These are phyloP conservation scores for Aciculoconidium aculeatum DNA, from an alignment of 805 yeast species.

Conservation along the genomic window DNA sequence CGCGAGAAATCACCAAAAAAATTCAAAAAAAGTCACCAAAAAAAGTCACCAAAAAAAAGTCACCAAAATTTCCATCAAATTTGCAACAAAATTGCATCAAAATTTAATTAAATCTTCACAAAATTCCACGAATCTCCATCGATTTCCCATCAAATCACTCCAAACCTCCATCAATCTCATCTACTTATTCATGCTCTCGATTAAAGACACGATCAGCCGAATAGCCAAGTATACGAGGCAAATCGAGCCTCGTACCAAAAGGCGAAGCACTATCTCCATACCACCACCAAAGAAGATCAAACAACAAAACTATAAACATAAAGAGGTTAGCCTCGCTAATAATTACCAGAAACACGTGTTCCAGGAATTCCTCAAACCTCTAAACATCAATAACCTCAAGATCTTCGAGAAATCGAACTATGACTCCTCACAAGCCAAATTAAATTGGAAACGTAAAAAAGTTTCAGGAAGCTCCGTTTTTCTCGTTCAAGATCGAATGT, in stretches of 20 bases:
- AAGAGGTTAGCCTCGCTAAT: too few relatives aligned
- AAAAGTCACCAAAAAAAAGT: too few relatives aligned
- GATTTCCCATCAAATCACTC: too few relatives aligned
- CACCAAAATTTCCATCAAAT: slow-evolving; percentile 3
- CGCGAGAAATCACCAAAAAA: too few relatives aligned
- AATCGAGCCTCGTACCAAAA: slow-evolving; percentile 14
- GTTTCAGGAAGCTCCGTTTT: slow-evolving; percentile 16
- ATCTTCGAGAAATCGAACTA: slow-evolving; percentile 19
- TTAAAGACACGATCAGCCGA: slow-evolving; percentile 29
- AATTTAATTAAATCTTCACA: too few relatives aligned
- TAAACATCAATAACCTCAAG: slow-evolving; percentile 29
- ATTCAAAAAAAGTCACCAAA: too few relatives aligned
- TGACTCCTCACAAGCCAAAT: slow-evolving; percentile 18
- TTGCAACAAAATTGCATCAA: slow-evolving; percentile 4
- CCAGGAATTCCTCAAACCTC: slow-evolving; percentile 30
- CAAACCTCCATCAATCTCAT: too few relatives aligned
- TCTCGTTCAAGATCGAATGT: slow-evolving; percentile 23
- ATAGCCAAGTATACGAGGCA: slow-evolving; percentile 27
- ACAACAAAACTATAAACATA: slow-evolving; percentile 1
- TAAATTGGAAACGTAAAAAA: slow-evolving; percentile 20
- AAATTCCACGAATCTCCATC: too few relatives aligned
- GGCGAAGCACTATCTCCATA: slow-evolving; percentile 1
- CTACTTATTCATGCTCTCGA: slow-evolving; percentile 31
- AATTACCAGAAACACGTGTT: slow-evolving; percentile 18
- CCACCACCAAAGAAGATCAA: slow-evolving; percentile 1